A percentile compares a stretch with the other conserved stretches of the same genome.
Conservation (phyloP, 768 basidiomycete genomes). For the Piloderma croceum region DNA sequence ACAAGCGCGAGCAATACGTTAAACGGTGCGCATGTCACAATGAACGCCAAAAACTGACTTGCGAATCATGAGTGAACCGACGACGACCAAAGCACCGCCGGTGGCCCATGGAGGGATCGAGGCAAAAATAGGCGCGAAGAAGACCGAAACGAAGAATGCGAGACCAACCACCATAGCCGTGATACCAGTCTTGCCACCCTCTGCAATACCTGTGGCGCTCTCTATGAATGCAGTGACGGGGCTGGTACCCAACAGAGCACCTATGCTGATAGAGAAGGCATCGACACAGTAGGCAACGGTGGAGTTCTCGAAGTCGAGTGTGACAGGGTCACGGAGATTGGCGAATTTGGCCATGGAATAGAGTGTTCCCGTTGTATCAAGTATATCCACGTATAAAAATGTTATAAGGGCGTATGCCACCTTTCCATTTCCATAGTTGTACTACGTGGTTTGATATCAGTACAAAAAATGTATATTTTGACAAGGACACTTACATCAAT, state of each 20-base stretch:
- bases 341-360: conserved; percentile 92
- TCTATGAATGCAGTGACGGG: conserved; percentile 83
- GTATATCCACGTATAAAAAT: conserved; percentile 85
- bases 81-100: conserved; percentile 78
- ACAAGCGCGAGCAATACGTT: conserved; percentile 2
- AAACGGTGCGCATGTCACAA: background rate
- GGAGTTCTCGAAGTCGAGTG: conserved; percentile 81
- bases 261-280: conserved; percentile 76
- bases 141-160: conserved; percentile 77
- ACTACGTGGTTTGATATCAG: conserved; percentile 33
- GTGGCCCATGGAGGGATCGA: conserved; percentile 87
- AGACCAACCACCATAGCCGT: conserved; percentile 69
- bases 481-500: conserved; percentile 46
- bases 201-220: conserved; percentile 77
- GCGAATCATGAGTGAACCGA: conserved; percentile 85
- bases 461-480: conserved; percentile 6
- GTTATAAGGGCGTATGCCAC: conserved; percentile 88
- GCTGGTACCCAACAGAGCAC: conserved; percentile 72
- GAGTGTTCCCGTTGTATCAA: conserved; percentile 65
- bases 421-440: conserved; percentile 54
- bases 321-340: conserved; percentile 78
- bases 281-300: conserved; percentile 81
- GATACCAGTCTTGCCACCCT: conserved; percentile 86
- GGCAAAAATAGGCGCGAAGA: conserved; percentile 86
- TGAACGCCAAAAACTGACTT: conserved; percentile 43